Evolutionary conservation across 2,329 filamentous ascomycete species (phyloP).

Genomic region (Fusarium newnesense): DNA sequence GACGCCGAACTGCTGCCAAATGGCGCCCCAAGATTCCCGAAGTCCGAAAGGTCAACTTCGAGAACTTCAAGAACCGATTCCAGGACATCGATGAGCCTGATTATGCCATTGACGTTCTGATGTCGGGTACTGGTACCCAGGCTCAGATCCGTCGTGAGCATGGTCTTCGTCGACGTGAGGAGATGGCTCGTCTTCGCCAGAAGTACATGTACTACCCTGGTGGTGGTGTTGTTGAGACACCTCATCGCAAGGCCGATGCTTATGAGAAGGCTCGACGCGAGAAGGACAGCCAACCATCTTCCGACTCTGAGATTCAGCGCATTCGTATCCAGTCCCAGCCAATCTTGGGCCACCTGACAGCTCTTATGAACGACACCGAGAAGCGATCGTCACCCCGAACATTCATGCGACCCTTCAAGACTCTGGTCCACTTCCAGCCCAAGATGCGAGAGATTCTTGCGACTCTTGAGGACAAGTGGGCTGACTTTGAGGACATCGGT

Average conservation of each 20-base stretch:
- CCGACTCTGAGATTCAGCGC: constrained; percentile 47
- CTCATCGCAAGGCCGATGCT: constrained; percentile 14
- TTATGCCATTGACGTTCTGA: constrained; percentile 55
- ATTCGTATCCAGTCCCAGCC: constrained; percentile 56
- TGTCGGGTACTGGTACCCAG: constrained; percentile 48
- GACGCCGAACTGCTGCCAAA: constrained; percentile 49
- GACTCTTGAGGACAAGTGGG: constrained; percentile 55
- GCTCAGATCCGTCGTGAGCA: constrained; percentile 54
- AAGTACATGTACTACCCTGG: constrained; percentile 39
- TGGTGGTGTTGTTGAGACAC: neutral
- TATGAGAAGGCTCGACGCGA: constrained; percentile 39
- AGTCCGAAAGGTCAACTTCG: constrained; percentile 55
- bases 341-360: constrained; percentile 52
- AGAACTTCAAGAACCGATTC: constrained; percentile 57
- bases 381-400: constrained; percentile 51
- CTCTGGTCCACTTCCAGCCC: constrained; percentile 54
- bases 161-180: constrained; percentile 49
- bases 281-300: constrained; percentile 36
- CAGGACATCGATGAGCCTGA: constrained; percentile 48
- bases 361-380: constrained; percentile 51
- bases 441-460: constrained; percentile 53
- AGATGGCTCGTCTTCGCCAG: constrained; percentile 49
- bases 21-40: constrained; percentile 55
- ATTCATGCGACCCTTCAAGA: constrained; percentile 55
- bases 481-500: constrained; percentile 48